Conservation (phyloP, 768 basidiomycete genomes). For the Auriscalpium vulgare region DNA sequence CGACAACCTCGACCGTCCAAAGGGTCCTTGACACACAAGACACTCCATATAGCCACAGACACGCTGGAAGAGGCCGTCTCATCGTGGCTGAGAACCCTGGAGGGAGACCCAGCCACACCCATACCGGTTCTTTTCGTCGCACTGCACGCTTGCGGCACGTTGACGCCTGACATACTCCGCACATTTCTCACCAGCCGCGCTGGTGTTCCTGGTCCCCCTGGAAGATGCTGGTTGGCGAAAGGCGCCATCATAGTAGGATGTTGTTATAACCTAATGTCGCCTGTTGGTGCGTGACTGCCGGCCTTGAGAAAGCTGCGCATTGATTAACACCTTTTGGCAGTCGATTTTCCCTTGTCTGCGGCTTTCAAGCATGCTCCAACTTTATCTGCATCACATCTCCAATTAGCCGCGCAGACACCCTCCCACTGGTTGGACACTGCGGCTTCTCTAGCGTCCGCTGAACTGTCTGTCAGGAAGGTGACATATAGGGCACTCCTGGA, state of each 20-base stretch:
- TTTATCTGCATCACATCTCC: constrained; percentile 46
- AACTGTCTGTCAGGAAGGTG: constrained; percentile 58
- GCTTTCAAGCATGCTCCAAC: constrained; percentile 13
- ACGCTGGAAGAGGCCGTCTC: constrained; percentile 39
- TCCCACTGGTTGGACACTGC: constrained; percentile 45
- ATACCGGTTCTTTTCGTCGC: constrained; percentile 55
- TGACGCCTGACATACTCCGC: constrained; percentile 60
- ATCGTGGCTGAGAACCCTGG: constrained; percentile 38
- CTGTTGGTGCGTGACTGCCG: constrained; percentile 31
- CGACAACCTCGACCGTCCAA: constrained; percentile 6
- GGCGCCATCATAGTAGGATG: constrained; percentile 64
- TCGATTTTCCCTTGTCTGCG: constrained; percentile 51
- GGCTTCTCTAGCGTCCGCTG: constrained; percentile 26
- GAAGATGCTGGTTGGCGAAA: constrained; percentile 37
- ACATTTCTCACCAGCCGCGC: constrained; percentile 23
- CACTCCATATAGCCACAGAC: constrained; percentile 42
- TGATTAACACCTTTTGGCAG: background rate
- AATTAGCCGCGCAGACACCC: constrained; percentile 69
- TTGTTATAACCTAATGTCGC: constrained; percentile 66
- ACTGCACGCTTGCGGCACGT: constrained; percentile 69
- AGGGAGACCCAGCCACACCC: background rate
- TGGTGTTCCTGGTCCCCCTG: background rate
- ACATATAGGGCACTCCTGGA: constrained; percentile 64
- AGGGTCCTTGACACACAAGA: constrained; percentile 44
- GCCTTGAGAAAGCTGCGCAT: background rate